phyloP scores from a whole-genome alignment of 768 basidiomycete genomes.

The Pleurotus giganteus region DNA sequence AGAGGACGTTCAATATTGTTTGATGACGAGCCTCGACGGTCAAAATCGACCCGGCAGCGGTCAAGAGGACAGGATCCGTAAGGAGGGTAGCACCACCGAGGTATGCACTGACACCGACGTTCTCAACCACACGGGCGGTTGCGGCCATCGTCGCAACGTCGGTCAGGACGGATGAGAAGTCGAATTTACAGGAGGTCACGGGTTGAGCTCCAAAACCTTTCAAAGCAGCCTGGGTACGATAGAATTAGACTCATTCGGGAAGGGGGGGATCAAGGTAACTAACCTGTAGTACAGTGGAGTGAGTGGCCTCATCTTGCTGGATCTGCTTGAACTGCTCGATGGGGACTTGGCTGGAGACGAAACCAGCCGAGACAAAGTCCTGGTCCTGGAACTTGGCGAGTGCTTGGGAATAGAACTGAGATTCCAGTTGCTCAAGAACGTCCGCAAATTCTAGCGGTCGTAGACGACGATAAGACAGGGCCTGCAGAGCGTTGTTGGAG shows the following conservation, averaged over 20 bases:
- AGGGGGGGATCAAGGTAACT: constrained; percentile 8
- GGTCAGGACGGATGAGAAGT: constrained; percentile 60
- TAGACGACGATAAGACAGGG: not conserved
- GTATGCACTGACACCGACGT: constrained; percentile 74
- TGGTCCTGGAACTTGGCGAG: constrained; percentile 59
- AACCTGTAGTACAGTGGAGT: constrained; percentile 55
- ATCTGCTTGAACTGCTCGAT: constrained; percentile 62
- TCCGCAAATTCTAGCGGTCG: constrained; percentile 64
- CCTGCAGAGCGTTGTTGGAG: not conserved
- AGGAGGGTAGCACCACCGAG: constrained; percentile 70
- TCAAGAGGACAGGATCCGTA: constrained; percentile 55
- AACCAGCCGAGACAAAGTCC: constrained; percentile 69
- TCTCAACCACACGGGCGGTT: constrained; percentile 72
- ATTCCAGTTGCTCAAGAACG: constrained; percentile 74
- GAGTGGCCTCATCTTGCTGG: constrained; percentile 59
- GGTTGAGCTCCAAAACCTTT: constrained; percentile 52
- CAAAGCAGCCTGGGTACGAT: constrained; percentile 39
- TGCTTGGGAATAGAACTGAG: constrained; percentile 65
- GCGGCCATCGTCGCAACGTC: constrained; percentile 70
- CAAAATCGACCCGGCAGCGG: constrained; percentile 70
- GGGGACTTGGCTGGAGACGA: constrained; percentile 49
- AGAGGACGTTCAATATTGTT: constrained; percentile 71
- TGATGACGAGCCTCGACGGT: constrained; percentile 85
- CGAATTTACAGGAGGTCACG: constrained; percentile 61
- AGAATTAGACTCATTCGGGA: not conserved